Evolutionary conservation across 371 early-diverging fungal species (phyloP), one percentile per base, ranked within the genome.

Genomic region (Mortierella polycephala): DNA sequence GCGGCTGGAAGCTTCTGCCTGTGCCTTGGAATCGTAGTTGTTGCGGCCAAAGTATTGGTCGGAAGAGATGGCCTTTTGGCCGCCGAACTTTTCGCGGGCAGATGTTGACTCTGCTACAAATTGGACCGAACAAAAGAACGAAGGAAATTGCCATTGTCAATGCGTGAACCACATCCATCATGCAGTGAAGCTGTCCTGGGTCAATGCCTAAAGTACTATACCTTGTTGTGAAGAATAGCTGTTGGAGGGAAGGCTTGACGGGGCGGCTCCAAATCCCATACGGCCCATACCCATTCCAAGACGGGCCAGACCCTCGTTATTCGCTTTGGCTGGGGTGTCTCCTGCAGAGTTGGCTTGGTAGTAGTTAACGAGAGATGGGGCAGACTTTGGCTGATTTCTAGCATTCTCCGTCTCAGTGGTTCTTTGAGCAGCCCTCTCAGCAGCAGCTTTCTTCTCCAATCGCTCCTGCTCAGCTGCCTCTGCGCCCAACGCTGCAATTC

Each of bases 21-120:
- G 87, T 7, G 86, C 79, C 13, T 85, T 82, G 45, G 86, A 87
- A 74, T 90, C 89, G 59, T 91, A 93, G 37, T 84, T 83, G 55
- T 91, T 90, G 45, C 96, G 89, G 11, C 91, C 93, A 89, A 97
- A 96, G 83, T 90, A 97, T 82, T 95, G 94, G 66, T 96, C 96
- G 6, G 94, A 92, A 2, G 94, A 94, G 59, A 96, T 95, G 21
- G 92, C 89, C 69, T 92, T 94, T 16, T 93, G 93, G 50, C 72
- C 84, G 8, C 89, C 90, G 83, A 96, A 96, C 67, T 89, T 89
- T 30, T 88, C 87, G 30, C 85, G 86, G 0, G 90, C 90, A 9
- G 82, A 66, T 30, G 81, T 81, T 9, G 69, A 51, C 42, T 84
- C 88, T 30, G 30, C 30, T 1, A 66, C 71, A 62, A 62, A n/a